These are phyloP conservation scores for Xylaria sp. DNA, from an alignment of 2,329 filamentous ascomycete genomes.

Conservation along the genomic window DNA sequence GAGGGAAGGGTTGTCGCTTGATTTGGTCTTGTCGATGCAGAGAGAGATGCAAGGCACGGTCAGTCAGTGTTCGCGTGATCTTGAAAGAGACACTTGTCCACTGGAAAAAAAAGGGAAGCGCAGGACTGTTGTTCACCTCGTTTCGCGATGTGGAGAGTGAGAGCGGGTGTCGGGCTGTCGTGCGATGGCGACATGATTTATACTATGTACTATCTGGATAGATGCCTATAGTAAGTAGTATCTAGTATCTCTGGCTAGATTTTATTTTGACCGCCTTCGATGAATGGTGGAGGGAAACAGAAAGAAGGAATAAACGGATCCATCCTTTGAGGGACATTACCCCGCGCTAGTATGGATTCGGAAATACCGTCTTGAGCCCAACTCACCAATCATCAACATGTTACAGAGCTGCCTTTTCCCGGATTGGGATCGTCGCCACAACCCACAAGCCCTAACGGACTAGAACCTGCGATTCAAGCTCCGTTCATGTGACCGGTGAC, in stretches of 20 bases:
- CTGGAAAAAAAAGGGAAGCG: constrained; percentile 4
- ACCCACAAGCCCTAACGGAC: neutral
- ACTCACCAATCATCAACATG: constrained; percentile 30
- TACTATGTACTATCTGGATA: constrained; percentile 7
- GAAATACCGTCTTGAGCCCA: constrained; percentile 27
- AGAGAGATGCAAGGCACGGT: constrained; percentile 1
- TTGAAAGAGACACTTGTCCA: constrained; percentile 25
- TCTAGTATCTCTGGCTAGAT: constrained; percentile 5
- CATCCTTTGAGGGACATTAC: neutral
- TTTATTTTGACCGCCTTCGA: constrained; percentile 30
- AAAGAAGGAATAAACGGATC: neutral
- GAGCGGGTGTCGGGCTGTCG: constrained; percentile 39
- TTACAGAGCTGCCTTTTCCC: constrained; percentile 23
- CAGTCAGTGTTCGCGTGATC: neutral
- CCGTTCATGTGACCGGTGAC: constrained; percentile 33
- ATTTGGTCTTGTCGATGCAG: constrained; percentile 9
- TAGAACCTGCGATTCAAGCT: neutral
- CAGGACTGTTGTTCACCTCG: constrained; percentile 17
- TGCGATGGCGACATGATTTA: constrained; percentile 40
- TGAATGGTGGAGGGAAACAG: neutral
- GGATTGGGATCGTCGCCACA: constrained; percentile 26
- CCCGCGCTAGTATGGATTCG: constrained; percentile 26
- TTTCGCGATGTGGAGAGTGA: constrained; percentile 24
- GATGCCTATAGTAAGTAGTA: neutral
- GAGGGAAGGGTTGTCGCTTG: constrained; percentile 16